These are phyloP conservation scores for Saccharomyces hybrid DNA, from an alignment of 1,139 yeast species.

Conservation along the genomic window DNA sequence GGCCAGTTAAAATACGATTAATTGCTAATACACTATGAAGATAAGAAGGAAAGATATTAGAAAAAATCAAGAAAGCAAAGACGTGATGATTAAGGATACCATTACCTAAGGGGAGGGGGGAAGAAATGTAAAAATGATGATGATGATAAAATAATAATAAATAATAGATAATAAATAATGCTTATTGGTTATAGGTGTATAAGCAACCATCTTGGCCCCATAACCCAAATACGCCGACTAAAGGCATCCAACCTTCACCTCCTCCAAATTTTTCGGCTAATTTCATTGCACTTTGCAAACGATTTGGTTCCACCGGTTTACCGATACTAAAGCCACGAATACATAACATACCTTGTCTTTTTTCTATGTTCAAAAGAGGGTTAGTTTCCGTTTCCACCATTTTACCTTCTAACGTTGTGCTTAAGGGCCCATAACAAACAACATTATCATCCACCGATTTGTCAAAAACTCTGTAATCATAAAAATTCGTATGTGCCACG, in stretches of 20 bases:
- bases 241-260: conserved; percentile 57
- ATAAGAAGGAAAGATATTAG: not conserved
- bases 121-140: not conserved
- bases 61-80: not conserved
- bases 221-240: conserved; percentile 43
- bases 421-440: conserved; percentile 31
- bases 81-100: not conserved
- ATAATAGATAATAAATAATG: conserved; percentile 1
- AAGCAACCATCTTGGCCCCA: conserved; percentile 74
- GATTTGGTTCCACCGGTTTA: conserved; percentile 33
- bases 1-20: conserved; percentile 37
- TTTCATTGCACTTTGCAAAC: conserved; percentile 27
- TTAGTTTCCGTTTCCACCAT: conserved; percentile 37
- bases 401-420: conserved; percentile 34
- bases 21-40: not conserved
- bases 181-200: conserved; percentile 30
- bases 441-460: conserved; percentile 22
- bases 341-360: conserved; percentile 43
- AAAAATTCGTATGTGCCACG: conserved; percentile 48
- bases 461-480: conserved; percentile 49
- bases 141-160: conserved; percentile 1
- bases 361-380: conserved; percentile 31
- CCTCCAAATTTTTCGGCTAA: conserved; percentile 33
- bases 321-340: conserved; percentile 65
- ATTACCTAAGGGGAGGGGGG: too few species aligned